phyloP scores from a whole-genome alignment of 1,284 basidiomycete genomes.

The Tylopilus orsonianus region DNA sequence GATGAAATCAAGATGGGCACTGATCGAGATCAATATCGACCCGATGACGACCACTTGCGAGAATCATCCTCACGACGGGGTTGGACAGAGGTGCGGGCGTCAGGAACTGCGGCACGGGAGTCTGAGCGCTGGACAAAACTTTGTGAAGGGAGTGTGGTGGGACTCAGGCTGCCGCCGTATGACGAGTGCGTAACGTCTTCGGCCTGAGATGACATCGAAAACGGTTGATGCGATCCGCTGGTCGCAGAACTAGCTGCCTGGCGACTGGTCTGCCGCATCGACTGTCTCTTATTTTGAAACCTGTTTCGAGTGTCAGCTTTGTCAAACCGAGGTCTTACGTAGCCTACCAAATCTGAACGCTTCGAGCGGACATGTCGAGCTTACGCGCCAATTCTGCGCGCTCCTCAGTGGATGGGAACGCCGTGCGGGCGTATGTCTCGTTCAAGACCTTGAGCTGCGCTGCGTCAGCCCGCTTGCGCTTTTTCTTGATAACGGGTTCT shows the following conservation, averaged over 20 bases:
- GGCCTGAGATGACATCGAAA: slow-evolving; percentile 42
- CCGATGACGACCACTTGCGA: slow-evolving; percentile 45
- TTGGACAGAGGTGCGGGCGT: slow-evolving; percentile 32
- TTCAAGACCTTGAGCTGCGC: slow-evolving; percentile 76
- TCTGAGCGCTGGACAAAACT: slow-evolving; percentile 45
- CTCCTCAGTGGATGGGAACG: slow-evolving; percentile 83
- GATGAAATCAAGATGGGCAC: slow-evolving; percentile 39
- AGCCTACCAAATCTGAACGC: slow-evolving; percentile 80
- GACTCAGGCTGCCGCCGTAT: slow-evolving; percentile 37
- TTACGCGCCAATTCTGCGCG: slow-evolving; percentile 71
- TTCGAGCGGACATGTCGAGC: slow-evolving; percentile 78
- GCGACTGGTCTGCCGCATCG: slow-evolving; percentile 72
- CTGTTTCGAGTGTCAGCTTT: slow-evolving; percentile 38
- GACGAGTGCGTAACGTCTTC: slow-evolving; percentile 35
- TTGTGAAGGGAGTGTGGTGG: slow-evolving; percentile 34
- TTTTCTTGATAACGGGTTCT: slow-evolving; percentile 77
- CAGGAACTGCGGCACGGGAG: slow-evolving; percentile 33
- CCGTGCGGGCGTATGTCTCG: slow-evolving; percentile 74
- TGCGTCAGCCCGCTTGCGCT: slow-evolving; percentile 79
- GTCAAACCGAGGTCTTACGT: slow-evolving; percentile 17
- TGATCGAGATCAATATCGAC: slow-evolving; percentile 47
- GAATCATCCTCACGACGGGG: slow-evolving; percentile 42
- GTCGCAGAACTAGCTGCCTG: slow-evolving; percentile 48
- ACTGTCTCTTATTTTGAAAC: slow-evolving; percentile 85
- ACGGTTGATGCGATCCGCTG: slow-evolving; percentile 51